Percentiles rank a stretch among this genome's conserved stretches.
These are phyloP conservation scores for Fraxinus ornus DNA, from an alignment of 305 asterid species.

Conservation along the genomic window DNA sequence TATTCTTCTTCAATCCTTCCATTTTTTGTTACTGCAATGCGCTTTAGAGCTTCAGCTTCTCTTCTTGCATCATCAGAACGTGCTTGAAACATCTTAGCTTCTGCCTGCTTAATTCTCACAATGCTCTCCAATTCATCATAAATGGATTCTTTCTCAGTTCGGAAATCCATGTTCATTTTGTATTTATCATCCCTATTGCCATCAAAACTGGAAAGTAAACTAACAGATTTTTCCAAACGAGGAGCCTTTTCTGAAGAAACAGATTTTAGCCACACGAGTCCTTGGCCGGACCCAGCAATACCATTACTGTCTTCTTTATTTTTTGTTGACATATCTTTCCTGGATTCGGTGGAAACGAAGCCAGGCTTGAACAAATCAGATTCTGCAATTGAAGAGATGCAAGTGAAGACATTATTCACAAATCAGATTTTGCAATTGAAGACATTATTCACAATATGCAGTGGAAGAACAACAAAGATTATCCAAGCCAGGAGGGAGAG, in stretches of 20 bases:
- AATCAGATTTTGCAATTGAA: neutral
- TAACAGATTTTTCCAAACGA: conserved; percentile 44
- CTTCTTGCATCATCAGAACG: conserved; percentile 92
- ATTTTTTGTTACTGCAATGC: conserved; percentile 53
- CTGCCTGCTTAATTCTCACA: conserved; percentile 84
- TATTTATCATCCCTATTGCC: conserved; percentile 43
- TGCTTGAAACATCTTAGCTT: conserved; percentile 80
- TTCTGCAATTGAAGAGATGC: conserved; percentile 45
- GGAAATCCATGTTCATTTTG: conserved; percentile 39
- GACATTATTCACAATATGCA: neutral
- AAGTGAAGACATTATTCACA: conserved; percentile 12
- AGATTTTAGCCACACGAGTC: conserved; percentile 61
- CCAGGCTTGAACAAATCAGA: conserved; percentile 41
- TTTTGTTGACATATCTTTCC: conserved; percentile 49
- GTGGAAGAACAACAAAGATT: neutral
- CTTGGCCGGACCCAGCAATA: conserved; percentile 57
- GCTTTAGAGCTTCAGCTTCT: conserved; percentile 85
- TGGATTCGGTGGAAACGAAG: conserved; percentile 34
- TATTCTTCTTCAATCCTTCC: conserved; percentile 69
- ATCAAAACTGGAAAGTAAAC: conserved; percentile 42
- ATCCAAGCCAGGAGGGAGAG: neutral
- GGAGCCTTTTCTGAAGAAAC: conserved; percentile 44
- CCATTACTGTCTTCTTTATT: conserved; percentile 52
- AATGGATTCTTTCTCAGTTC: conserved; percentile 48
- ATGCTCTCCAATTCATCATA: conserved; percentile 92